Evolutionary conservation across 2,329 filamentous ascomycete genomes (phyloP).

Genomic region (Pseudogymnoascus sp.): DNA sequence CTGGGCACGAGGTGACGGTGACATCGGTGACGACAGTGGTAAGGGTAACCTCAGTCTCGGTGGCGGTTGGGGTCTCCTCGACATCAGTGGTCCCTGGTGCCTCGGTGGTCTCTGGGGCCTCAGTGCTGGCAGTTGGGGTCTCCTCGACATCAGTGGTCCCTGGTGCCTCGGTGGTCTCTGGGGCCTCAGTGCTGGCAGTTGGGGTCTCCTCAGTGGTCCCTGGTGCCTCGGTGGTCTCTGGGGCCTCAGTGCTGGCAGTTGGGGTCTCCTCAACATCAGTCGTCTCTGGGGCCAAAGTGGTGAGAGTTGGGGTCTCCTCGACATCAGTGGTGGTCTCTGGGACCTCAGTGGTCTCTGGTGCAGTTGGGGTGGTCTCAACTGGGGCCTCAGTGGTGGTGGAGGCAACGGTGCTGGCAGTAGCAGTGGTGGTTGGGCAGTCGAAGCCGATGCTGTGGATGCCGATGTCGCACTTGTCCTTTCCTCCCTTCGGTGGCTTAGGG

Average conservation of each 20-base stretch:
- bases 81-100: background rate
- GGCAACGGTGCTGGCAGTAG: conserved; percentile 16
- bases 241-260: background rate
- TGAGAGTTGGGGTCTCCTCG: background rate
- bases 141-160: background rate
- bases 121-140: background rate
- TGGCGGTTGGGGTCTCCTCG: background rate
- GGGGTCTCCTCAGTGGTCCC: background rate
- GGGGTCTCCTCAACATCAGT: background rate
- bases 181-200: background rate
- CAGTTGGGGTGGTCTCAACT: conserved; percentile 18
- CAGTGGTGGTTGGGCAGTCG: conserved; percentile 45
- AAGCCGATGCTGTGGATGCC: conserved; percentile 68
- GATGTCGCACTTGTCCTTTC: conserved; percentile 55
- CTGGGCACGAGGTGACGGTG: conserved; percentile 27
- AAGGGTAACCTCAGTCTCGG: background rate
- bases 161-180: background rate
- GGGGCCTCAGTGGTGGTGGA: conserved; percentile 15
- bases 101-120: background rate
- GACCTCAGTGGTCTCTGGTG: conserved; percentile 11
- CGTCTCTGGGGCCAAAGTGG: no score
- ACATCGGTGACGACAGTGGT: conserved; percentile 16
- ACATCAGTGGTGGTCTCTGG: conserved; percentile 10
- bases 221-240: background rate
- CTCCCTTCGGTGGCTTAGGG: conserved; percentile 45